These are phyloP conservation scores for Limnanthes douglasii DNA, from an alignment of 345 rosid genomes.

Conservation along the genomic window DNA sequence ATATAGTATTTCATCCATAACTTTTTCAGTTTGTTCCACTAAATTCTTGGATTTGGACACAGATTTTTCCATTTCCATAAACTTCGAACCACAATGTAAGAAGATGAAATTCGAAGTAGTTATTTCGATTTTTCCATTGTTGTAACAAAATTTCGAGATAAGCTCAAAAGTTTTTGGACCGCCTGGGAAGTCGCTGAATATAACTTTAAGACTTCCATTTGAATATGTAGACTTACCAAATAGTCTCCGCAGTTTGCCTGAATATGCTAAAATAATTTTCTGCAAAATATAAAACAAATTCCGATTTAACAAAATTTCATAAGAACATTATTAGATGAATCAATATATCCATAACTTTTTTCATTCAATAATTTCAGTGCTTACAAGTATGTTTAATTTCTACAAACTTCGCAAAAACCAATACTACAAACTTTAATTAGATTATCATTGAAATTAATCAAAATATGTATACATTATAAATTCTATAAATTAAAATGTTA, in stretches of 20 bases:
- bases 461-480: too few relatives aligned
- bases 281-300: conserved; percentile 15
- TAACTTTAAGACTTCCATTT: conserved; percentile 36
- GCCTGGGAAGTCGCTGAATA: conserved; percentile 84
- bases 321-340: conserved; percentile 1
- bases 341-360: too few relatives aligned
- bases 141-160: conserved; percentile 70
- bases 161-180: conserved; percentile 70
- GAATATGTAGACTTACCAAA: conserved; percentile 37
- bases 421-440: too few relatives aligned
- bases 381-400: too few relatives aligned
- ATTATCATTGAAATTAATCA: too few relatives aligned
- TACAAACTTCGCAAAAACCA: too few relatives aligned
- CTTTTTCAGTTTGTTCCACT: conserved; percentile 44
- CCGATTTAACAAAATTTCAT: neutral
- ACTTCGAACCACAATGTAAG: conserved; percentile 55
- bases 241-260: conserved; percentile 47
- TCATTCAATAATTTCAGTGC: too few relatives aligned
- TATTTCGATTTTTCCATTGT: conserved; percentile 29
- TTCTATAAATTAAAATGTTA: too few relatives aligned
- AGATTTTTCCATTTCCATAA: conserved; percentile 48
- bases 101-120: conserved; percentile 37
- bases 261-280: conserved; percentile 47
- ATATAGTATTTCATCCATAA: conserved; percentile 39
- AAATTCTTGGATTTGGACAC: conserved; percentile 22